Evolutionary conservation across 2,329 filamentous ascomycete genomes (phyloP), one percentile per base, ranked within the genome.

Genomic region (Onygenales sp.): DNA sequence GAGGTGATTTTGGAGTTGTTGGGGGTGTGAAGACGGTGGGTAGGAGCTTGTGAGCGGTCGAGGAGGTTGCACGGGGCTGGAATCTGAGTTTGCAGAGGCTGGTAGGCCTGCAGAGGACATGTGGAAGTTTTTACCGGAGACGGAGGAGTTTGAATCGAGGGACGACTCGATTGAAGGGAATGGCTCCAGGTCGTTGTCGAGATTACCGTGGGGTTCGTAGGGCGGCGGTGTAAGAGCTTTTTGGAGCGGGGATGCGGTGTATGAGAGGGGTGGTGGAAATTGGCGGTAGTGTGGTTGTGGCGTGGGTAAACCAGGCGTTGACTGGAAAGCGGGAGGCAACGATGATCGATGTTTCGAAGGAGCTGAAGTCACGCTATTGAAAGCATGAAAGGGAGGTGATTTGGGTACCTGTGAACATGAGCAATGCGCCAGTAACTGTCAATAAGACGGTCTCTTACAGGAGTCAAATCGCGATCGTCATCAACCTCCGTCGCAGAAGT

Each of bases 401-500:
- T 65, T 67, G 45, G 70, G 69, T 45, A 67, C 59, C 70, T 72
- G 54, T 27, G 14, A 3, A 47, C 43, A 33, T 32, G 21, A 31
- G 10, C 11, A 27, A 27, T 27, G 34, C 5, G 14, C 52, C 2
- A 51, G 27, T 32, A 48, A 33, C 13, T 42, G 31, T 13, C 7
- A 13, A 33, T 33, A 43, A 49, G 7, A 39, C 52, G 51, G 39
- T 56, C 62, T 78, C 84, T 77, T 80, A 94, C 88, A 65, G 88
- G 88, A 67, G 88, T 94, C 67, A 92, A 82, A 70, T 95, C 91
- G 65, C 80, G 74, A 59, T 91, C 90, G 67, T 95, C 89, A 65
- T 93, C 80, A 63, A 86, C 92, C 72, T 95, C 91, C 2, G 89
- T 94, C 32, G 91, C 90, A 57, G 89, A 95, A 34, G 92, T 90